Evolutionary conservation across 345 rosid species (phyloP).

Genomic region (Aegle marmelos): DNA sequence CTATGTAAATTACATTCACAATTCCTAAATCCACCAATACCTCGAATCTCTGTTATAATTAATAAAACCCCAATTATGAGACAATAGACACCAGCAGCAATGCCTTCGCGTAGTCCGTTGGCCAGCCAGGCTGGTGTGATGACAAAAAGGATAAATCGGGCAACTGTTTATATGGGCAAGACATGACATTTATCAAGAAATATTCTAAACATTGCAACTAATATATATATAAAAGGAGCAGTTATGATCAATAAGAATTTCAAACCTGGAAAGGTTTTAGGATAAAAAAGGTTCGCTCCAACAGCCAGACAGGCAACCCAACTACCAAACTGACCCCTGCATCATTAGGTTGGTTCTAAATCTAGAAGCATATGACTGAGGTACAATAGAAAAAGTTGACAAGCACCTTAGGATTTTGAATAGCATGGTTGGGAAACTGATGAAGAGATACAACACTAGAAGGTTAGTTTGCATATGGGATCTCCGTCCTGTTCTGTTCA

Average conservation of each 20-base stretch:
- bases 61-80: constrained; percentile 29
- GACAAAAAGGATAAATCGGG: constrained; percentile 43
- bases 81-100: constrained; percentile 38
- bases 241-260: background rate
- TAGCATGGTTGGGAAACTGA: constrained; percentile 35
- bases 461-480: constrained; percentile 36
- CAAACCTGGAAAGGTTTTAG: constrained; percentile 42
- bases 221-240: background rate
- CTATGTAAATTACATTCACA: constrained; percentile 23
- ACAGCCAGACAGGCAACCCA: constrained; percentile 51
- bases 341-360: constrained; percentile 5
- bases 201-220: background rate
- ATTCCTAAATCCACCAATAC: constrained; percentile 18
- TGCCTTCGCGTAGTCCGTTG: constrained; percentile 35
- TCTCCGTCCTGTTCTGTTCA: constrained; percentile 35
- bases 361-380: too few relatives aligned
- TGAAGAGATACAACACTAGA: constrained; percentile 38
- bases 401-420: constrained; percentile 48
- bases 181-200: background rate
- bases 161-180: constrained; percentile 17
- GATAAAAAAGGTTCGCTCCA: constrained; percentile 36
- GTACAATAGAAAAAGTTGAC: background rate
- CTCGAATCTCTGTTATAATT: constrained; percentile 29
- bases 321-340: constrained; percentile 49
- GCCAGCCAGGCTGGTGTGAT: constrained; percentile 38